Percentiles rank a stretch among this genome's conserved stretches.
Evolutionary conservation across 371 early-diverging fungal species (phyloP).

Genomic region (Gilbertella persicaria): DNA sequence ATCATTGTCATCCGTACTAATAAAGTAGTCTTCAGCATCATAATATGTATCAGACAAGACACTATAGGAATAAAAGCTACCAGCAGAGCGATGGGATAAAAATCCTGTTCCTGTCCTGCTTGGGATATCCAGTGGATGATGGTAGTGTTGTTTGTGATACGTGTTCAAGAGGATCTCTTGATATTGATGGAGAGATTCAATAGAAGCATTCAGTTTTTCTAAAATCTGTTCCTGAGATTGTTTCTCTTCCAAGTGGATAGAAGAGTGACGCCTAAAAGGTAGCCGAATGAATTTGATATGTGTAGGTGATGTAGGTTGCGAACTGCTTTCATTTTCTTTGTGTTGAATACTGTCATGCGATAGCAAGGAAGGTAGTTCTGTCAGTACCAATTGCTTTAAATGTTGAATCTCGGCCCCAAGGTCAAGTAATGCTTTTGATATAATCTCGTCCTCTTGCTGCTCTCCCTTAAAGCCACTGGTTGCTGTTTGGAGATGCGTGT

Average conservation of each 20-base stretch:
- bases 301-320: background rate
- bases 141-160: background rate
- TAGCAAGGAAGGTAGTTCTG: no score
- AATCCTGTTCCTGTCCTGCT: conserved; percentile 6
- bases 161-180: background rate
- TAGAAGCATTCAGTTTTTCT: background rate
- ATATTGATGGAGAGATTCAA: background rate
- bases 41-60: conserved; percentile 13
- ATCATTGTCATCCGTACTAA: conserved; percentile 2
- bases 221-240: background rate
- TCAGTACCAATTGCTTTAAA: background rate
- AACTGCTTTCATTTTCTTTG: background rate
- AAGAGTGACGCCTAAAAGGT: background rate
- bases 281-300: background rate
- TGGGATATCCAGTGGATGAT: background rate
- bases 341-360: background rate
- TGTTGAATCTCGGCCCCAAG: background rate
- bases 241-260: background rate
- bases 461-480: no score
- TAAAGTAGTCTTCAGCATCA: conserved; percentile 14
- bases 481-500: conserved; percentile 1
- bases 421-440: background rate
- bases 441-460: background rate
- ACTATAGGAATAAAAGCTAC: conserved; percentile 13
- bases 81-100: conserved; percentile 1